These are phyloP conservation scores for Wallacemonas sp. DNA, from an alignment of 208 protist species.

Conservation along the genomic window DNA sequence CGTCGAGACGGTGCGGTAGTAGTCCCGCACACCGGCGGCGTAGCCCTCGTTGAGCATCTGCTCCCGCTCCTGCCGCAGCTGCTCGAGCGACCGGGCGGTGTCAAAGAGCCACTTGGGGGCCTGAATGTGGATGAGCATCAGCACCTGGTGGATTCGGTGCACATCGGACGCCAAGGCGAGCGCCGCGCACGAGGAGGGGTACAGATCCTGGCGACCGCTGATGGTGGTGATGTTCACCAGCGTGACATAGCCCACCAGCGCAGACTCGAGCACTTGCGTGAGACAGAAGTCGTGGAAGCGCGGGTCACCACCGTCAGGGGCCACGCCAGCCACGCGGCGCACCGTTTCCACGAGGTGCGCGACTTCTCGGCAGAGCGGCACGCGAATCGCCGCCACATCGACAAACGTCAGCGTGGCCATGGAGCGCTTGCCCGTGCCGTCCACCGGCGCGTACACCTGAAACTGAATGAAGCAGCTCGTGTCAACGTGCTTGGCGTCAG, in stretches of 20 bases:
- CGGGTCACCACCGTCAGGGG: slow-evolving; percentile 48
- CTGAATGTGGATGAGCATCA: slow-evolving; percentile 81
- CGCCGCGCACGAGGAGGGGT: slow-evolving; percentile 59
- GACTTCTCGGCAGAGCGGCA: slow-evolving; percentile 67
- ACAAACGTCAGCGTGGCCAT: slow-evolving; percentile 90
- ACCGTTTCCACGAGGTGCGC: slow-evolving; percentile 72
- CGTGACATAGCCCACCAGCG: slow-evolving; percentile 78
- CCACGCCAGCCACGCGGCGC: slow-evolving; percentile 54
- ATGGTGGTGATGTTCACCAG: slow-evolving; percentile 84
- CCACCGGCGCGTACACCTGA: slow-evolving; percentile 83
- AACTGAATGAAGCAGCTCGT: slow-evolving; percentile 87
- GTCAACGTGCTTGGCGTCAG: slow-evolving; percentile 68
- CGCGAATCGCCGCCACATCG: slow-evolving; percentile 74
- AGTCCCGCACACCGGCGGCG: slow-evolving; percentile 71
- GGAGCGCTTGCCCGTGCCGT: slow-evolving; percentile 60
- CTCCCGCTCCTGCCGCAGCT: slow-evolving; percentile 55
- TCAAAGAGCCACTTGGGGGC: slow-evolving; percentile 83
- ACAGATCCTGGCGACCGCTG: slow-evolving; percentile 72
- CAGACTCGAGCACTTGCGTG: slow-evolving; percentile 74
- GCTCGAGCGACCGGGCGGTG: slow-evolving; percentile 59
- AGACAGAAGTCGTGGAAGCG: slow-evolving; percentile 59
- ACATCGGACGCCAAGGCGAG: slow-evolving; percentile 65
- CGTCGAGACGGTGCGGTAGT: slow-evolving; percentile 50
- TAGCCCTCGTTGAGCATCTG: slow-evolving; percentile 57
- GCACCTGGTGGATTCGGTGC: slow-evolving; percentile 75